These are phyloP conservation scores for Arachis hypogaea DNA, from an alignment of 306 rosid species.

Conservation along the genomic window DNA sequence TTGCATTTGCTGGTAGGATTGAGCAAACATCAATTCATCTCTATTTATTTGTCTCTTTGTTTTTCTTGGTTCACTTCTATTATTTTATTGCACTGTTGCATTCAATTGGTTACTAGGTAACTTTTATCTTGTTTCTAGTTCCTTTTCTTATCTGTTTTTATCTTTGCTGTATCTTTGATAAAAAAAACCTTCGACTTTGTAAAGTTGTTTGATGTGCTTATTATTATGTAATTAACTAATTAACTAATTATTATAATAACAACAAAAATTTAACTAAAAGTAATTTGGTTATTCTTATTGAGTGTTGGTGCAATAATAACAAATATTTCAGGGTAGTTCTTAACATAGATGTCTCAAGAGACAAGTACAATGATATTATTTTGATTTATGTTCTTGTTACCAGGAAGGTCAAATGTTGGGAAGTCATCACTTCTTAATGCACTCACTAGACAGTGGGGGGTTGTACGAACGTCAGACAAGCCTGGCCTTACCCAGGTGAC, in stretches of 20 bases:
- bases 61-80: slow-evolving; percentile 18
- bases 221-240: neutral
- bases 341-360: slow-evolving; percentile 11
- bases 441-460: slow-evolving; percentile 96
- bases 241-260: neutral
- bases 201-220: neutral
- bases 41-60: slow-evolving; percentile 13
- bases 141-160: neutral
- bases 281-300: neutral
- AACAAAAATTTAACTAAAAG: neutral
- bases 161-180: neutral
- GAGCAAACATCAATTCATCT: slow-evolving; percentile 3
- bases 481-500: slow-evolving; percentile 95
- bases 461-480: slow-evolving; percentile 86
- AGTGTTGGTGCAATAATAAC: neutral
- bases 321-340: neutral
- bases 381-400: slow-evolving; percentile 36
- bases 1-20: slow-evolving; percentile 92
- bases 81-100: slow-evolving; percentile 1
- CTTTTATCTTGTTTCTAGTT: slow-evolving; percentile 14
- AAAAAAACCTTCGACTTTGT: neutral
- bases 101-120: slow-evolving; percentile 11
- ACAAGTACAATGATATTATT: slow-evolving; percentile 21
- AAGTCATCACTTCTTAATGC: slow-evolving; percentile 94
- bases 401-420: slow-evolving; percentile 97